Base-by-base conservation (phyloP, 345 rosid genomes). In the Schrenkiella parvula region DNA sequence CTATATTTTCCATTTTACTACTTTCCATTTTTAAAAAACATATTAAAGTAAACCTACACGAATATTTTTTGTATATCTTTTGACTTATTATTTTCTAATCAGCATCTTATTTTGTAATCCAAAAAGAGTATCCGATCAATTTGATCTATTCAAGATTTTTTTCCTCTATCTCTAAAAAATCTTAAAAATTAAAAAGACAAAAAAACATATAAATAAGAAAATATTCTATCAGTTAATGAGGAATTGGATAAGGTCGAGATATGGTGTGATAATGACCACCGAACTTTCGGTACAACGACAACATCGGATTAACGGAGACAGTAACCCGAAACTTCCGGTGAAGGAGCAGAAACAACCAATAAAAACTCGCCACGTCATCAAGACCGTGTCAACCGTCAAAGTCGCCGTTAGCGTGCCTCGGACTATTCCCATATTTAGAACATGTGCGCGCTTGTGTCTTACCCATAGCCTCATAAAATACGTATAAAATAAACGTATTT, bases 241-340 rank as follows among this genome's bases (percentile, higher is more conserved):
- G 26, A 58, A 48, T 0, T 69, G 79, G 79, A 75, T 75, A 75
- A 75, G 79, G 44, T 67, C 18, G 63, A 31, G 78, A 74, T 59
- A 25, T 50, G 55, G 68, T 67, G 46, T 66, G 78, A 74, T 6
- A 73, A 29, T 26, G 78, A 74, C 79, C 69, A 75, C 79, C 68
- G 55, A 75, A 68, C 63, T 50, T 66, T 58, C 55, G 39, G 65
- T 73, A 54, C 77, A 73, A 63, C 29, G 64, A 53, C 76, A 39
- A 0, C 37, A 47, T 35, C 25, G 9, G 35, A 57, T 43, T 39
- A n/a, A 56, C 52, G 43, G 66, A 66, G 78, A 73, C 67, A 65
- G 19, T 38, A 63, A 64, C 35, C 59, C 72, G 37, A 63, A 72
- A 46, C 72, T 19, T 47, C 50, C 47, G 58, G 57, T 22, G 32